A percentile compares a stretch with the other conserved stretches of the same genome.
Conservation (phyloP, 352 stramenopile species). For the Phytophthora melonis region DNA sequence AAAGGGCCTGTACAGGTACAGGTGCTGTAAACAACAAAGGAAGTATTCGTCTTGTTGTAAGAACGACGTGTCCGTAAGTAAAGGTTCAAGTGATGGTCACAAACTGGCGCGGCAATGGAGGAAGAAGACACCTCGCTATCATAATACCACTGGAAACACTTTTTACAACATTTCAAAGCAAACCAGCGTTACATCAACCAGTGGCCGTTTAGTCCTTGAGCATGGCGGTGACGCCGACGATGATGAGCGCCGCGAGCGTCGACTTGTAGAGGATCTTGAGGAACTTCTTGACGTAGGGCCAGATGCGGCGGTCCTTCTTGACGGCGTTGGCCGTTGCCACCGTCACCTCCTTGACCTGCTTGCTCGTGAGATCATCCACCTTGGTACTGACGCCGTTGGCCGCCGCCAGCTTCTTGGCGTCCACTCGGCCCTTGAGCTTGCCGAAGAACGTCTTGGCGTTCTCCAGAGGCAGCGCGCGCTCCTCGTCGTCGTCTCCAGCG, state of each 20-base stretch:
- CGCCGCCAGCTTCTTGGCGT: neutral
- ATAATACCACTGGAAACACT: no score
- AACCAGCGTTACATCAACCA: no score
- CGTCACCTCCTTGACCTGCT: constrained; percentile 12
- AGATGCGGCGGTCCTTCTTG: constrained; percentile 25
- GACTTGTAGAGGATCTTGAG: constrained; percentile 19
- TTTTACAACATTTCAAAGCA: no score
- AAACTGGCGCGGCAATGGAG: no score
- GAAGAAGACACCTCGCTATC: no score
- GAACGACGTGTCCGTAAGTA: no score
- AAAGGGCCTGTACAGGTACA: no score
- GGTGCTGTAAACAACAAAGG: no score
- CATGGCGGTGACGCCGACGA: constrained; percentile 8
- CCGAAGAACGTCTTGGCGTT: neutral
- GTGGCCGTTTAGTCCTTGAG: neutral
- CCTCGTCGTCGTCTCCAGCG: neutral
- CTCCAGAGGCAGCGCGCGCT: neutral
- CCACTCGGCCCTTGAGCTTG: neutral
- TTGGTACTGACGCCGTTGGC: neutral
- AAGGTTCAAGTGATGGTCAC: no score
- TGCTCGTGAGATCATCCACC: constrained; percentile 4
- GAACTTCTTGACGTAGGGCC: constrained; percentile 9
- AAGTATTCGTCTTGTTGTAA: no score
- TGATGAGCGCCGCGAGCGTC: constrained; percentile 11
- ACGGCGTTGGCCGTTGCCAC: neutral